Evolutionary conservation across 352 stramenopile species (phyloP).

Genomic region (Phytophthora parvispora): DNA sequence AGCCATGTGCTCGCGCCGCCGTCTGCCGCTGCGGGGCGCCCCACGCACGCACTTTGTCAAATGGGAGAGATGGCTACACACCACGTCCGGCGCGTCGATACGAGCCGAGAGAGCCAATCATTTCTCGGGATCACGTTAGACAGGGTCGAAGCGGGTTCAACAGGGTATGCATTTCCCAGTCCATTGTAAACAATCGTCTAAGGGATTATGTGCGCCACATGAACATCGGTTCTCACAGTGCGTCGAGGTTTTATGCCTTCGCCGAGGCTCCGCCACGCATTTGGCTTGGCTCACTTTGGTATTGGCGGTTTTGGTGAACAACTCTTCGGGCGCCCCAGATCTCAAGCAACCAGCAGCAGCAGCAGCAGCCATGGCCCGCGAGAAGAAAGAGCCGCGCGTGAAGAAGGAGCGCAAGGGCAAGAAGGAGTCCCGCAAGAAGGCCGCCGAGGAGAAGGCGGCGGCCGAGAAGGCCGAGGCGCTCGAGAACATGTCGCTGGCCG

Average conservation of each 20-base stretch:
- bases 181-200: background rate
- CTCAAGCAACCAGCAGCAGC: conserved; percentile 11
- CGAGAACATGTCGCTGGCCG: conserved; percentile 80
- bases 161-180: conserved; percentile 15
- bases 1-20: background rate
- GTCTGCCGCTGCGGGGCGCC: background rate
- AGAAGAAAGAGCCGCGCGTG: conserved; percentile 66
- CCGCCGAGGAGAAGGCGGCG: conserved; percentile 83
- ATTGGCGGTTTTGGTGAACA: conserved; percentile 39
- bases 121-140: conserved; percentile 24
- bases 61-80: conserved; percentile 28
- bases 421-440: conserved; percentile 83
- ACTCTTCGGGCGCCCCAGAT: conserved; percentile 19
- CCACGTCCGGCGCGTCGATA: conserved; percentile 14
- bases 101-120: conserved; percentile 40
- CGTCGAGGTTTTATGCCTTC: conserved; percentile 17
- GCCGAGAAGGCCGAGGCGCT: conserved; percentile 72
- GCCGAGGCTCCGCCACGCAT: conserved; percentile 14
- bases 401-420: conserved; percentile 86
- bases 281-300: conserved; percentile 31
- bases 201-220: background rate
- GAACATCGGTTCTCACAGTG: conserved; percentile 1
- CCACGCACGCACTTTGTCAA: conserved; percentile 34
- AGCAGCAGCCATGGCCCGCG: conserved; percentile 26
- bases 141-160: background rate